Conservation (phyloP, 306 rosid genomes). For the Vigna hirtella region DNA sequence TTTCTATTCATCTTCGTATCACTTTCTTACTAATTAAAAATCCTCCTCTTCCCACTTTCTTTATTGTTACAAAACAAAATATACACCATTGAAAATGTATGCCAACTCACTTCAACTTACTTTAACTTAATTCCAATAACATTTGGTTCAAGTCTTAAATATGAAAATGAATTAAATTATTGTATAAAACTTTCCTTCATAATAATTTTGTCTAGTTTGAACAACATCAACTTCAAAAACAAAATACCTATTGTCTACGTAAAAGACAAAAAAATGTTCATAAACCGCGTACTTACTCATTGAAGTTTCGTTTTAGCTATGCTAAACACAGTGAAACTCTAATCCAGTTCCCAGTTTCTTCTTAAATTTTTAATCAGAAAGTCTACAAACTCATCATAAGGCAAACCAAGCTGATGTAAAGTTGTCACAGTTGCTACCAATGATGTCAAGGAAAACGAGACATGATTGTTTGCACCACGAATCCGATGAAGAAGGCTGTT, state of each 20-base stretch:
- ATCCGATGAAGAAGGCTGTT: conserved; percentile 28
- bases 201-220: too few relatives aligned
- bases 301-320: conserved; percentile 1
- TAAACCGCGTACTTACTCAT: neutral
- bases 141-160: too few relatives aligned
- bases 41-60: too few relatives aligned
- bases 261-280: neutral
- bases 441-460: neutral
- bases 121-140: too few relatives aligned
- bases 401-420: conserved; percentile 4
- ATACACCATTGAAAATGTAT: too few relatives aligned
- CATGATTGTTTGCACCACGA: conserved; percentile 4
- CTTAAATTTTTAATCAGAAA: neutral
- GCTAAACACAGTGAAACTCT: neutral
- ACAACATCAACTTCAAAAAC: too few relatives aligned
- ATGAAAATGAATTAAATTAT: too few relatives aligned
- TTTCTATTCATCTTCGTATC: neutral
- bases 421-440: neutral
- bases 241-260: too few relatives aligned
- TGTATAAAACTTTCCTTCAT: too few relatives aligned
- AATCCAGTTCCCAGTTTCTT: neutral
- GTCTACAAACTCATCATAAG: neutral
- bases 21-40: too few relatives aligned
- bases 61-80: too few relatives aligned
- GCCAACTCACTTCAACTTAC: too few relatives aligned